Percentiles rank a stretch among this genome's conserved stretches.
These are phyloP conservation scores for Chalaropsis ovoidea DNA, from an alignment of 2,329 filamentous ascomycete species.

Conservation along the genomic window DNA sequence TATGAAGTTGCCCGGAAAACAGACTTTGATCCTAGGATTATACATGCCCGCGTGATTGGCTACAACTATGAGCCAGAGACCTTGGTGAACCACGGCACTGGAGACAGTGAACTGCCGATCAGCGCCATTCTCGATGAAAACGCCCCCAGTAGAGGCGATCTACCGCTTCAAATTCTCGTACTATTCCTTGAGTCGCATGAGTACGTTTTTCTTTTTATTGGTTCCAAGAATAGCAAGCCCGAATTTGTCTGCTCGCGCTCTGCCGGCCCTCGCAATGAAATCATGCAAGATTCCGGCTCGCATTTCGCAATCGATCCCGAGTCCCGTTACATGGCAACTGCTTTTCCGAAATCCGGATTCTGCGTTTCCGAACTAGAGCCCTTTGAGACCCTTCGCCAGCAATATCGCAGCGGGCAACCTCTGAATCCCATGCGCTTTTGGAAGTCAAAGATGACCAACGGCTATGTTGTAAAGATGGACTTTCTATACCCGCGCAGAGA, in stretches of 20 bases:
- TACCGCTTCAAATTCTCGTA: conserved; percentile 73
- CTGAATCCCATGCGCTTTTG: conserved; percentile 49
- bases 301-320: conserved; percentile 69
- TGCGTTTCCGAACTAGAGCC: conserved; percentile 60
- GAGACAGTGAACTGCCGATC: background rate
- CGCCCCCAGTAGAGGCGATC: conserved; percentile 25
- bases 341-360: conserved; percentile 59
- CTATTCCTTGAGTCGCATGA: conserved; percentile 64
- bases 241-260: conserved; percentile 53
- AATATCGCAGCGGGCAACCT: conserved; percentile 37
- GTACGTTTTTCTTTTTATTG: conserved; percentile 66
- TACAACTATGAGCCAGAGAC: conserved; percentile 15
- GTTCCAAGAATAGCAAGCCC: conserved; percentile 38
- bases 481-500: conserved; percentile 69
- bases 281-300: conserved; percentile 48
- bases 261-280: conserved; percentile 44
- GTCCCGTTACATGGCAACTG: conserved; percentile 58
- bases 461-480: conserved; percentile 73
- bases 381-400: conserved; percentile 42
- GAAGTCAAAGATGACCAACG: conserved; percentile 45
- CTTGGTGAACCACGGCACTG: background rate
- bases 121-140: conserved; percentile 18
- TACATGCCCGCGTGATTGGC: conserved; percentile 68
- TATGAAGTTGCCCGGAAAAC: conserved; percentile 65
- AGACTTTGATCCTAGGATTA: conserved; percentile 69